Evolutionary conservation across 768 basidiomycete genomes (phyloP), one percentile per base, ranked within the genome.

Genomic region (Panaeolus cyanescens): DNA sequence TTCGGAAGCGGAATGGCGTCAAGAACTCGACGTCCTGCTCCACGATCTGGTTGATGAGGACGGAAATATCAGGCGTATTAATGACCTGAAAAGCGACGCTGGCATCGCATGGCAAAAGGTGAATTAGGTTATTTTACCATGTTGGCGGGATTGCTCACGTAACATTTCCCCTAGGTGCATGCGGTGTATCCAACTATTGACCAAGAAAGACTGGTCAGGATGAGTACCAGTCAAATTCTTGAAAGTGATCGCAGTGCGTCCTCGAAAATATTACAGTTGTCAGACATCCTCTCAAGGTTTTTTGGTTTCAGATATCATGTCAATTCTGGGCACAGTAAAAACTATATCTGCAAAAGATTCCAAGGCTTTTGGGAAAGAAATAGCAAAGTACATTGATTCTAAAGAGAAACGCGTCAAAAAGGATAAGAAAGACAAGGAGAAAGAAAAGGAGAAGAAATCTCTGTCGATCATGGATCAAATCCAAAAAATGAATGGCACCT

Each of bases 61-160:
- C 33, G 85, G 85, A 1, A 79, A 78, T 30, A 45, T 85, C 25
- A 85, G 82, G 68, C 75, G 85, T 3, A 79, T 74, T 42, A 82
- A 77, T 0, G 86, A 87, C 64, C 69, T 86, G 12, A 83, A 83
- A 56, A 84, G 80, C 62, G 85, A 88, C 55, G 84, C 85, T 3
- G 86, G 86, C 28, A 74, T 87, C 32, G 86, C 85, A 5, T 88
- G 86, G 85, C 75, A 76, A 36, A 88, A 88, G 75, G 85, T 83
- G 58, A 20, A 17, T 15, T n/a, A 20, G 55, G 37, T 32, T 59
- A 9, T 31, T 32, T 0, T 59, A 39, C 15, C 3, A 22, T 54
- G 5, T 42, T 39, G 53, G 15, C 32, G 12, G 4, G 20, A 19
- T 42, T 62, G n/a, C 22, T 40, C 10, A 28, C 9, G 17, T 57